phyloP scores from a whole-genome alignment of 805 yeast species.

The Candida adriatica region DNA sequence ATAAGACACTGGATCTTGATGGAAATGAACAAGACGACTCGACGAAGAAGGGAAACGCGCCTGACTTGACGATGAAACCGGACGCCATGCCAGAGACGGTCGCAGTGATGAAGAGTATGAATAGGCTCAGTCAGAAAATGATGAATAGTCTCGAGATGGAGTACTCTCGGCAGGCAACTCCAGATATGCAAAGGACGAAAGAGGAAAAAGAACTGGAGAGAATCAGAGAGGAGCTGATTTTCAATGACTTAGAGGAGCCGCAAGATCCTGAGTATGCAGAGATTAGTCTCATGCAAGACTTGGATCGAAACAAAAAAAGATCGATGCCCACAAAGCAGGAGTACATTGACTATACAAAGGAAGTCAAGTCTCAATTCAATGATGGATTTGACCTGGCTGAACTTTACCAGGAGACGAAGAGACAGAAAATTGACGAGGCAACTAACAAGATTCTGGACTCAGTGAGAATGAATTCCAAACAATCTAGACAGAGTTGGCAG shows the following conservation, averaged over 20 bases:
- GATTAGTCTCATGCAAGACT: conserved; percentile 22
- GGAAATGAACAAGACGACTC: conserved; percentile 81
- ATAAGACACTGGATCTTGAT: conserved; percentile 66
- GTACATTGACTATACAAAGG: conserved; percentile 17
- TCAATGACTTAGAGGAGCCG: conserved; percentile 44
- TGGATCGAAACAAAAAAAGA: conserved; percentile 10
- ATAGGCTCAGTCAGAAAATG: conserved; percentile 78
- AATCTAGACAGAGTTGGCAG: conserved; percentile 42
- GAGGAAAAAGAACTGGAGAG: conserved; percentile 31
- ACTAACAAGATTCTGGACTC: conserved; percentile 38
- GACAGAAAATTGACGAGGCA: conserved; percentile 33
- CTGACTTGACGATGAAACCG: conserved; percentile 81
- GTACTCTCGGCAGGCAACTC: conserved; percentile 29
- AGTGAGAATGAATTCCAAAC: conserved; percentile 48
- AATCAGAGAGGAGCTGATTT: conserved; percentile 37
- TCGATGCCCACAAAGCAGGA: conserved; percentile 20
- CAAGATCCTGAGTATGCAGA: conserved; percentile 46
- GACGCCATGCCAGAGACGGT: conserved; percentile 60
- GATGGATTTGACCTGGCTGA: conserved; percentile 24
- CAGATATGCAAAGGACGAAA: conserved; percentile 28
- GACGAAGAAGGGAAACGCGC: conserved; percentile 60
- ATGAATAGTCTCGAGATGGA: conserved; percentile 46
- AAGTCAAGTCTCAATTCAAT: conserved; percentile 14
- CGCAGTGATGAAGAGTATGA: conserved; percentile 80
- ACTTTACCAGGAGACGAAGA: conserved; percentile 21